phyloP scores from a whole-genome alignment of 257 asterid genomes.

The Nicotiana sylvestris region DNA sequence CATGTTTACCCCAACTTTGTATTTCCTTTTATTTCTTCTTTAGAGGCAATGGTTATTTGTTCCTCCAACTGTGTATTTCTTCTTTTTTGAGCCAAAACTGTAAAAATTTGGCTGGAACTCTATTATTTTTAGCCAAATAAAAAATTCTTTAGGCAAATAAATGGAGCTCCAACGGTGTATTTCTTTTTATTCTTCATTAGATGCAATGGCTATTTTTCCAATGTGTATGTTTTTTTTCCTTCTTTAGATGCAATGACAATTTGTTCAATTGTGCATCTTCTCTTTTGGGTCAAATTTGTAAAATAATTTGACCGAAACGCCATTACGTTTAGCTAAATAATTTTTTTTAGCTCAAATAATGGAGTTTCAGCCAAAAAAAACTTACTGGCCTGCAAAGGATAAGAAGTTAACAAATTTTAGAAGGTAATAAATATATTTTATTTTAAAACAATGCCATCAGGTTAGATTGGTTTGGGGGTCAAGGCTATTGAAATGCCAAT shows the following conservation, averaged over 20 bases:
- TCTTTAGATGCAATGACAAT: not conserved
- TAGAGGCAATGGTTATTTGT: no score
- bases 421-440: no score
- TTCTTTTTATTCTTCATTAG: no score
- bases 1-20: not conserved
- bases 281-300: not conserved
- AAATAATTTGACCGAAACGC: not conserved
- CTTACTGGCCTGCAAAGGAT: not conserved
- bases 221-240: not conserved
- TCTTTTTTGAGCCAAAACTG: not conserved
- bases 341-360: not conserved
- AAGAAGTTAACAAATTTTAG: no score
- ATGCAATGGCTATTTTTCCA: not conserved
- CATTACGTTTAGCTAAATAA: not conserved
- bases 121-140: not conserved
- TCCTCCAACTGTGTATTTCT: not conserved
- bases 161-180: not conserved
- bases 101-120: not conserved
- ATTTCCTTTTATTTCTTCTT: no score
- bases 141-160: no score
- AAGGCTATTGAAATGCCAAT: not conserved
- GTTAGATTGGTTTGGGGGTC: not conserved
- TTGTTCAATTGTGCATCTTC: not conserved
- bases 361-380: not conserved
- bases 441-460: not conserved